phyloP scores from a whole-genome alignment of 2,329 filamentous ascomycete species.

The Neofusicoccum cordaticola region DNA sequence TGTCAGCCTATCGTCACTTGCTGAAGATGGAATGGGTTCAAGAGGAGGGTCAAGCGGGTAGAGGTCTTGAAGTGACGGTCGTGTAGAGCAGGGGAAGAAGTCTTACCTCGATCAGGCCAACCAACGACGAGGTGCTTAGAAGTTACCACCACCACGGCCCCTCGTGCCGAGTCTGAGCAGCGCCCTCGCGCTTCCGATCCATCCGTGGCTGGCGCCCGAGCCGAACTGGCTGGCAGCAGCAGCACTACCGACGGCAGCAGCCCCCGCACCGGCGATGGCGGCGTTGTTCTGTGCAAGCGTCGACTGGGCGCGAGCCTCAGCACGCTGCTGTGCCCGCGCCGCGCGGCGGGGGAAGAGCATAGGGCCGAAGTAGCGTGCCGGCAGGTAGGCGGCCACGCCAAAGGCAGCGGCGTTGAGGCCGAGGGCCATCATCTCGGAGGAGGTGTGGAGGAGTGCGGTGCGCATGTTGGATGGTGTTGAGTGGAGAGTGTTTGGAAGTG shows the following conservation, averaged over 20 bases:
- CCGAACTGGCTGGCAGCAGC: not conserved
- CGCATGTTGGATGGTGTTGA: slow-evolving; percentile 4
- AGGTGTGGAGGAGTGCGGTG: slow-evolving; percentile 6
- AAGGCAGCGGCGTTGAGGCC: slow-evolving; percentile 11
- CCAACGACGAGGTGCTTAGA: not conserved
- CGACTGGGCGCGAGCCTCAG: not conserved
- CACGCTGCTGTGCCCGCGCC: not conserved
- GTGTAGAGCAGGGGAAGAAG: not conserved
- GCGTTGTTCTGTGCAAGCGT: not conserved
- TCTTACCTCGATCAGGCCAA: not conserved
- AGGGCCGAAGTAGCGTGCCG: slow-evolving; percentile 14
- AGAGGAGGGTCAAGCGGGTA: not conserved
- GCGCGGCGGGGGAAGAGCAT: slow-evolving; percentile 15
- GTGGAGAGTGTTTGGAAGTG: not conserved
- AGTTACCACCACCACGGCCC: slow-evolving; percentile 15
- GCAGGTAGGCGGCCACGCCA: slow-evolving; percentile 14
- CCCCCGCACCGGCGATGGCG: not conserved
- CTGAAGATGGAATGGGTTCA: not conserved
- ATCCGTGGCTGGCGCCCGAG: not conserved
- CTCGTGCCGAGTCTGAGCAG: slow-evolving; percentile 13
- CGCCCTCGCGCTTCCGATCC: slow-evolving; percentile 11
- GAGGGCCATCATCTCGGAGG: slow-evolving; percentile 14
- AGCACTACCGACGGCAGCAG: slow-evolving; percentile 1
- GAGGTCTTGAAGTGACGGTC: no score
- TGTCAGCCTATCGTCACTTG: not conserved